These are phyloP conservation scores for Rhizopogon vulgaris DNA, from an alignment of 768 basidiomycete species.

Conservation along the genomic window DNA sequence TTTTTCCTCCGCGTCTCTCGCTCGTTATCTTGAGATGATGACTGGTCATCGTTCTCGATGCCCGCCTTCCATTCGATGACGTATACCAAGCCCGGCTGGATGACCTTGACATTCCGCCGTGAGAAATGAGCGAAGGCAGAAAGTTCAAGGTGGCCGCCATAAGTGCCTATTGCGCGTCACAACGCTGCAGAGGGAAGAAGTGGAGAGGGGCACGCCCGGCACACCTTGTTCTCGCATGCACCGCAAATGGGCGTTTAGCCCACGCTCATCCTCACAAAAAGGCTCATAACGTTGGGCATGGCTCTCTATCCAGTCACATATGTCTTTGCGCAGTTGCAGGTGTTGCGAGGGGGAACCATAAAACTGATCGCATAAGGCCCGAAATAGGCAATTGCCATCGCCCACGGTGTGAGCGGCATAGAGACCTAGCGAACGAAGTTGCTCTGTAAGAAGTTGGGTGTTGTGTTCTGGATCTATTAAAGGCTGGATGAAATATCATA, in stretches of 20 bases:
- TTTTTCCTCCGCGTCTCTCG: neutral
- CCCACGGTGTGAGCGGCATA: constrained; percentile 86
- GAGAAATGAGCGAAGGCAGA: constrained; percentile 85
- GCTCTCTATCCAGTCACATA: constrained; percentile 76
- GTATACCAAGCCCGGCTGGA: constrained; percentile 88
- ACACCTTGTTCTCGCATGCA: constrained; percentile 77
- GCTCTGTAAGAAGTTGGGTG: constrained; percentile 58
- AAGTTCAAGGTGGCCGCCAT: constrained; percentile 92
- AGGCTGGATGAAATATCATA: constrained; percentile 22
- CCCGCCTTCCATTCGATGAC: constrained; percentile 79
- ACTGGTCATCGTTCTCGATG: constrained; percentile 30
- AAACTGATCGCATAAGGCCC: constrained; percentile 84
- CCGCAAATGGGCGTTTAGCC: constrained; percentile 61
- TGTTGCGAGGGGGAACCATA: constrained; percentile 72
- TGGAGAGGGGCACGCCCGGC: constrained; percentile 13
- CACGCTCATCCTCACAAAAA: constrained; percentile 84
- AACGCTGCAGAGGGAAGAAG: constrained; percentile 10
- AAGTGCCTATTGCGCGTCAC: constrained; percentile 52
- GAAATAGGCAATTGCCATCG: constrained; percentile 92
- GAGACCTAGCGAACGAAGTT: constrained; percentile 72
- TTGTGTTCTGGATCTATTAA: constrained; percentile 57
- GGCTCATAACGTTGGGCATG: constrained; percentile 73
- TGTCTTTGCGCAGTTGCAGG: constrained; percentile 58
- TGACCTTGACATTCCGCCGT: constrained; percentile 78
- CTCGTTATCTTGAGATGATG: constrained; percentile 12